Base-by-base conservation (phyloP, 495 filamentous ascomycete genomes). In the Viridothelium virens region DNA sequence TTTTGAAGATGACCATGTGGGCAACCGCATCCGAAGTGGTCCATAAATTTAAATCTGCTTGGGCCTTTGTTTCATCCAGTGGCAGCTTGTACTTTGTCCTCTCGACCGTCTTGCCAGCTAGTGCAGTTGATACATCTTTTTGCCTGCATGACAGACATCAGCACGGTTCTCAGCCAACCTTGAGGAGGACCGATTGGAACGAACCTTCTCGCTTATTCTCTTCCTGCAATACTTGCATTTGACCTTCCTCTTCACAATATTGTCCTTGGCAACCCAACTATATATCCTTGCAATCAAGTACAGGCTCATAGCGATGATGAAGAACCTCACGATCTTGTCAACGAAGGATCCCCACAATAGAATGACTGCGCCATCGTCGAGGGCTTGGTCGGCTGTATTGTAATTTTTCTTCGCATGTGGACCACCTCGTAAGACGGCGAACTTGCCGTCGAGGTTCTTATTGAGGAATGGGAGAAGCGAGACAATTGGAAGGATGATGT, bases 81-180 rank as follows among this genome's bases (percentile, higher is more conserved):
- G 2, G 53, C 6, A 36, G 31, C 53, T 59, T 59, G 53, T 3
- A 36, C 14, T 31, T 59, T 59, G 14, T 59, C 53, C 36, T 91
- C 88, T 69, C 87, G 79, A n/a, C 87, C 88, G 77, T 91, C 88
- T 69, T 85, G 83, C 88, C 88, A 91, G 67, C 85, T 89, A 4
- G 87, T 89, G 72, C 88, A 91, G 67, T 90, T 87, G 18, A 87
- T 72, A 74, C 88, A 91, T 1, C 88, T 81, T 61, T 75, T 71
- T 18, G 86, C 84, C 86, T 89, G 48, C 68, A 63, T 59, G 56
- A 64, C 14, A 14, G 4, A 38, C 38, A 56, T 65, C 63, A 65
- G 44, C 39, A 38, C 1, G 25, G 14, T 12, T n/a, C 25, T 10
- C 38, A 12, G 18, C 11, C 38, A 36, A 9, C 38, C 47, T 34